Conservation (phyloP, 768 basidiomycete genomes). For the Dacryopinax primogenitus region DNA sequence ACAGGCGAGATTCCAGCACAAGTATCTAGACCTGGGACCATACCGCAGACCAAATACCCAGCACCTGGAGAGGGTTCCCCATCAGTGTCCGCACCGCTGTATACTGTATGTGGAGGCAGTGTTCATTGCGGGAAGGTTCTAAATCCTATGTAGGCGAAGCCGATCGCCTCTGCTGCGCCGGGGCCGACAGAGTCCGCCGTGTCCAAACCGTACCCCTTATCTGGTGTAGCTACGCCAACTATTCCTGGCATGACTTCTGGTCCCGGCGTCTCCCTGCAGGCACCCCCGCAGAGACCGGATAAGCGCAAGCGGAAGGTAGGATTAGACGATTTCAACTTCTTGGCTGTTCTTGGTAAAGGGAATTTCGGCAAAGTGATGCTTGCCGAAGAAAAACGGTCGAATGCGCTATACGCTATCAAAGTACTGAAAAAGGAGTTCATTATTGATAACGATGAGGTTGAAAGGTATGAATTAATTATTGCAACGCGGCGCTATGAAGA, state of each 20-base stretch:
- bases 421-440: slow-evolving; percentile 99
- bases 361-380: slow-evolving; percentile 99
- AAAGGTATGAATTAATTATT: slow-evolving; percentile 50
- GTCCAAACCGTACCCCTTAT: background rate
- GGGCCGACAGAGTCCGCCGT: background rate
- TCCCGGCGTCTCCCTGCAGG: slow-evolving; percentile 21
- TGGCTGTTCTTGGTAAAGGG: slow-evolving; percentile 95
- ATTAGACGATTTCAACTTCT: slow-evolving; percentile 96
- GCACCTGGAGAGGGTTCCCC: background rate
- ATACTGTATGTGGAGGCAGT: background rate
- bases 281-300: slow-evolving; percentile 20
- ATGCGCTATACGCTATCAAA: slow-evolving; percentile 91
- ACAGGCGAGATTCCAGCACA: background rate
- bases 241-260: background rate
- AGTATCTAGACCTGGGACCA: background rate
- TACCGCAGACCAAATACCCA: background rate
- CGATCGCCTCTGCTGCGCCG: background rate
- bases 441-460: slow-evolving; percentile 99
- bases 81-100: background rate
- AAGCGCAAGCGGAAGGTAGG: slow-evolving; percentile 74
- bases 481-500: background rate
- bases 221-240: background rate
- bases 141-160: background rate
- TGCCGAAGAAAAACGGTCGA: slow-evolving; percentile 91
- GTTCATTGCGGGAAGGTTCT: background rate